A percentile compares a stretch with the other conserved stretches of the same genome.
phyloP scores from a whole-genome alignment of 2,329 filamentous ascomycete genomes.

The Fusarium sp. region DNA sequence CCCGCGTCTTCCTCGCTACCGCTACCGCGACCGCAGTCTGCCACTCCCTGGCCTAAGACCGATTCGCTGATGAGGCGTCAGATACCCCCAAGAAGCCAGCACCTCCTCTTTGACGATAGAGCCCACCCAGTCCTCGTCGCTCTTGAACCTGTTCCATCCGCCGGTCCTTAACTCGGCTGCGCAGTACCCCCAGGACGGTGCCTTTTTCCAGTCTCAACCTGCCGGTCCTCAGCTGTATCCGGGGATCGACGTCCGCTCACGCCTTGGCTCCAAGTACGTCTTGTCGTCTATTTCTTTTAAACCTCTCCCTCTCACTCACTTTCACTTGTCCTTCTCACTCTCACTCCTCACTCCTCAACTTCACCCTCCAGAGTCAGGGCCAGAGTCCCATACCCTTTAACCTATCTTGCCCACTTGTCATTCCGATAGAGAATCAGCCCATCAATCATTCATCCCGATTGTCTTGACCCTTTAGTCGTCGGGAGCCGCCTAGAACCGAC shows the following conservation, averaged over 20 bases:
- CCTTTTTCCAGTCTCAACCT: slow-evolving; percentile 62
- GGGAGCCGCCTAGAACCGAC: neutral
- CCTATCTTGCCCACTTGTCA: neutral
- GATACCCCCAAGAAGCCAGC: slow-evolving; percentile 67
- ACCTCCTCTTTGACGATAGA: slow-evolving; percentile 66
- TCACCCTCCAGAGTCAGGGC: slow-evolving; percentile 4
- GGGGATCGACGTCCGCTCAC: slow-evolving; percentile 65
- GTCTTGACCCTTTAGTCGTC: neutral
- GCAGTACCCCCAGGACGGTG: slow-evolving; percentile 63
- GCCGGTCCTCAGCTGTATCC: slow-evolving; percentile 58
- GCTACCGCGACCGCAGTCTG: slow-evolving; percentile 15
- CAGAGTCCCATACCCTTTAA: slow-evolving; percentile 8
- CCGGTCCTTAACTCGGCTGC: slow-evolving; percentile 59
- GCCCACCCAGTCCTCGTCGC: slow-evolving; percentile 62
- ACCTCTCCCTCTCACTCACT: neutral
- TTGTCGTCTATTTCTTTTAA: slow-evolving; percentile 46
- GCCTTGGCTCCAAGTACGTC: slow-evolving; percentile 68
- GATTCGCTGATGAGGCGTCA: slow-evolving; percentile 50
- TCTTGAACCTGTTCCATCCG: slow-evolving; percentile 65
- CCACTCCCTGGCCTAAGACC: slow-evolving; percentile 32
- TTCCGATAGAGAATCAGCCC: neutral
- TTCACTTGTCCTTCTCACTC: slow-evolving; percentile 5
- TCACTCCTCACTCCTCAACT: slow-evolving; percentile 4
- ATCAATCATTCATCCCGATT: neutral
- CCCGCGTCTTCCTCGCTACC: slow-evolving; percentile 19